Conservation (phyloP, 78 protist species). For the Mastigamoeba balamuthi region DNA sequence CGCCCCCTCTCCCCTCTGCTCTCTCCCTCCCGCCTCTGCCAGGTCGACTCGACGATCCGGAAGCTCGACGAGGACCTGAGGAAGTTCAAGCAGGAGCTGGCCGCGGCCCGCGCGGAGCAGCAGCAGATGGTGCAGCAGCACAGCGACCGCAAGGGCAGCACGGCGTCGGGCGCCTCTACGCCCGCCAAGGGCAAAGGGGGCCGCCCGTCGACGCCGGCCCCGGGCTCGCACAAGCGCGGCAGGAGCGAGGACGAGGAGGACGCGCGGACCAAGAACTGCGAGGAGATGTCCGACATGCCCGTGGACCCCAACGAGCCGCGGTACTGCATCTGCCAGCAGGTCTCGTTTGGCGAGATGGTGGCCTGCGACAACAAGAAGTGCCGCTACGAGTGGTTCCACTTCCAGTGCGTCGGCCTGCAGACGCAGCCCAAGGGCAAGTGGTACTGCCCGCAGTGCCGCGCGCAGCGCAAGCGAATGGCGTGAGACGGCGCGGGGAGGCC, state of each 20-base stretch:
- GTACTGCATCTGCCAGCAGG: slow-evolving; percentile 68
- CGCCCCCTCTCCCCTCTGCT: too few species aligned
- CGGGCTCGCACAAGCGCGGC: too few species aligned
- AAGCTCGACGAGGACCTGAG: slow-evolving; percentile 37
- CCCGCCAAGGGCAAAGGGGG: too few species aligned
- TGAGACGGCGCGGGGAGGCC: too few species aligned
- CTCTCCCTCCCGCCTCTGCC: too few species aligned
- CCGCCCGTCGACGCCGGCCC: too few species aligned
- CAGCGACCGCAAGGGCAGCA: too few species aligned
- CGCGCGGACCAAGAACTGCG: too few species aligned
- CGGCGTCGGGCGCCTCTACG: too few species aligned
- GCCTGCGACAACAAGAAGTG: slow-evolving; percentile 75
- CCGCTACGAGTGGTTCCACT: slow-evolving; percentile 75
- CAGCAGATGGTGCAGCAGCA: too few species aligned
- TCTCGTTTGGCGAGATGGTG: slow-evolving; percentile 80
- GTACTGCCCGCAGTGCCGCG: slow-evolving; percentile 50
- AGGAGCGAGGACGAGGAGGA: too few species aligned
- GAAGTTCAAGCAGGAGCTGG: slow-evolving; percentile 48
- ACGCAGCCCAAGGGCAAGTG: slow-evolving; percentile 64
- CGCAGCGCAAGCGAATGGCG: not conserved
- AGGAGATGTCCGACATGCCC: slow-evolving; percentile 68
- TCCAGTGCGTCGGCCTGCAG: slow-evolving; percentile 61
- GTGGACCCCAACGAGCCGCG: slow-evolving; percentile 81
- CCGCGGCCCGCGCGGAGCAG: too few species aligned
- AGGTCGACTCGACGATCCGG: slow-evolving; percentile 45